Conservation (phyloP, 306 rosid species). For the Cucurbita pepo region DNA sequence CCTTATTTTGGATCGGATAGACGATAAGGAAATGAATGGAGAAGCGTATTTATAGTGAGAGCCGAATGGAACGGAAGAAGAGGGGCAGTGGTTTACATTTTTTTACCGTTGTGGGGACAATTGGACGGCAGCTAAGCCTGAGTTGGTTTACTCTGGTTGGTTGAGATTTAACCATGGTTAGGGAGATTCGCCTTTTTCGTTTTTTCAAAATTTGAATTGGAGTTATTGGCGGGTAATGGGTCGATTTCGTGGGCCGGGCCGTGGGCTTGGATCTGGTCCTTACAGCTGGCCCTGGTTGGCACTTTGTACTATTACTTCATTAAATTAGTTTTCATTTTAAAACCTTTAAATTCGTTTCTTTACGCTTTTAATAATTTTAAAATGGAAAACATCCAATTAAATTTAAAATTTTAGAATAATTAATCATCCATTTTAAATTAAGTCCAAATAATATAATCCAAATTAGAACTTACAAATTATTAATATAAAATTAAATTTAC, state of each 20-base stretch:
- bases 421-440: no score
- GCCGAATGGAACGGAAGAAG: neutral
- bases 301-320: neutral
- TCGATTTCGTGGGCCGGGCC: neutral
- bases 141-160: constrained; percentile 5
- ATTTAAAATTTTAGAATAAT: no score
- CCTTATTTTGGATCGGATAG: neutral
- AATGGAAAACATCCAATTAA: no score
- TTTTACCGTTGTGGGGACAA: neutral
- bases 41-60: constrained; percentile 1
- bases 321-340: neutral
- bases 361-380: no score
- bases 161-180: neutral
- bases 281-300: constrained; percentile 1
- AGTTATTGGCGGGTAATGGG: constrained; percentile 1
- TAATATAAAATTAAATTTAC: no score
- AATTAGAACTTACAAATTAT: no score
- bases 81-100: neutral
- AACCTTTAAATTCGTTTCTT: no score
- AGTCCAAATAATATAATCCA: no score
- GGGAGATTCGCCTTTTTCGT: neutral
- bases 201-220: neutral
- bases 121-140: constrained; percentile 9
- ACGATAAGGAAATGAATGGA: no score
- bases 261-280: neutral